phyloP scores from a whole-genome alignment of 805 yeast species.

The Candida khao-thaluensis region DNA sequence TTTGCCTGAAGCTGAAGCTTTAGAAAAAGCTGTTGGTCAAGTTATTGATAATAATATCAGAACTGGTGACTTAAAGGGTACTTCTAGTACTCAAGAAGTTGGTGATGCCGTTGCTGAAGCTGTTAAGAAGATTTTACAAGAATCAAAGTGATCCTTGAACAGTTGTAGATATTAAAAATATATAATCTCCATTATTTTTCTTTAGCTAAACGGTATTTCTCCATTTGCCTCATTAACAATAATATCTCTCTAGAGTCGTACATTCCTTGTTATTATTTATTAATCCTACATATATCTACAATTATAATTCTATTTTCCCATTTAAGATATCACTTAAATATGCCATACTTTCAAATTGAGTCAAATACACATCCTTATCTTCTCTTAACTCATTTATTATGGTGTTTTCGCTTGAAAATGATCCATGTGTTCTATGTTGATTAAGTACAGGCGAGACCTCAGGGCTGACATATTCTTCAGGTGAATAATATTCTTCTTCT shows the following conservation, averaged over 20 bases:
- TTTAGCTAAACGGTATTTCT: background rate
- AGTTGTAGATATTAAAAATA: background rate
- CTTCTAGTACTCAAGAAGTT: conserved; percentile 80
- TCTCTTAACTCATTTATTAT: conserved; percentile 15
- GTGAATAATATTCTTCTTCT: conserved; percentile 35
- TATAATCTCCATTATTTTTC: background rate
- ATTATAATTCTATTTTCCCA: conserved; percentile 19
- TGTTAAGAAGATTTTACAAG: conserved; percentile 36
- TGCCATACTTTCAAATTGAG: conserved; percentile 30
- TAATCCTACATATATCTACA: conserved; percentile 1
- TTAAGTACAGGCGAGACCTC: conserved; percentile 2
- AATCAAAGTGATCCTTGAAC: conserved; percentile 3
- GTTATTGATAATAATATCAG: conserved; percentile 82
- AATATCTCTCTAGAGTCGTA: too few species aligned
- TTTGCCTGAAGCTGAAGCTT: conserved; percentile 64
- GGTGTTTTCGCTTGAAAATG: conserved; percentile 19
- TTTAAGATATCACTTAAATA: conserved; percentile 32
- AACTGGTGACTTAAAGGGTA: conserved; percentile 90
- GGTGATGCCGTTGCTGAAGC: conserved; percentile 89
- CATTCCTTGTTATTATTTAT: too few species aligned
- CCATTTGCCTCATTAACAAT: too few species aligned
- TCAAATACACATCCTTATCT: conserved; percentile 10
- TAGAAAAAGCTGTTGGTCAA: conserved; percentile 34
- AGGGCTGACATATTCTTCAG: conserved; percentile 25
- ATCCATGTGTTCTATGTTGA: conserved; percentile 9